Conservation (phyloP, 176 grass and related monocot species). For the Aechmea fasciata region DNA sequence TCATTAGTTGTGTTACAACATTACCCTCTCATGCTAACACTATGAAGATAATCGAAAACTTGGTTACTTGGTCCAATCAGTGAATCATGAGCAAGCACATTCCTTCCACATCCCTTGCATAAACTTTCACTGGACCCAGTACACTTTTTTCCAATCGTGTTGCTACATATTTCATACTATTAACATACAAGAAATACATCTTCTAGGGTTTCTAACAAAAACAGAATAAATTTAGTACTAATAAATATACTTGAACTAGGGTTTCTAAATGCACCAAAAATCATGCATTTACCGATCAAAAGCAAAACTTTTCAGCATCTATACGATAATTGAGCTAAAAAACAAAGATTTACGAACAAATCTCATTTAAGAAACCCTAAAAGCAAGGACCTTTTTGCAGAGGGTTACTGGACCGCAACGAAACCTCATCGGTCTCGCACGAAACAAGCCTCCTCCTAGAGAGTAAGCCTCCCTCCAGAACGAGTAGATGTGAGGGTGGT, state of each 20-base stretch:
- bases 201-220: constrained; percentile 1
- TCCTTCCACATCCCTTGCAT: too few species aligned
- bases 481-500: not conserved
- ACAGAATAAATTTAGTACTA: not conserved
- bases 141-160: too few species aligned
- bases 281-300: not conserved
- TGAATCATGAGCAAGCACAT: too few species aligned
- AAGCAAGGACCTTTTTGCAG: not conserved
- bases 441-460: not conserved
- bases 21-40: too few species aligned
- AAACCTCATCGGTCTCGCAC: not conserved
- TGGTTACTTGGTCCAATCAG: too few species aligned
- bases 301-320: not conserved
- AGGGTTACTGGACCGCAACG: not conserved
- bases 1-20: too few species aligned
- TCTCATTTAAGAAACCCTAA: not conserved
- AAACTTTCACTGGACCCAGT: too few species aligned
- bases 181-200: not conserved
- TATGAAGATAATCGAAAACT: too few species aligned
- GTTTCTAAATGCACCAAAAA: not conserved
- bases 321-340: too few species aligned
- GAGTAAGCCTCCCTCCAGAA: not conserved
- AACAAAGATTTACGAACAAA: too few species aligned
- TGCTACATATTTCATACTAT: too few species aligned
- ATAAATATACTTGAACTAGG: not conserved